Conservation (phyloP, 805 yeast genomes). For the Scheffersomyces amazonensis region DNA sequence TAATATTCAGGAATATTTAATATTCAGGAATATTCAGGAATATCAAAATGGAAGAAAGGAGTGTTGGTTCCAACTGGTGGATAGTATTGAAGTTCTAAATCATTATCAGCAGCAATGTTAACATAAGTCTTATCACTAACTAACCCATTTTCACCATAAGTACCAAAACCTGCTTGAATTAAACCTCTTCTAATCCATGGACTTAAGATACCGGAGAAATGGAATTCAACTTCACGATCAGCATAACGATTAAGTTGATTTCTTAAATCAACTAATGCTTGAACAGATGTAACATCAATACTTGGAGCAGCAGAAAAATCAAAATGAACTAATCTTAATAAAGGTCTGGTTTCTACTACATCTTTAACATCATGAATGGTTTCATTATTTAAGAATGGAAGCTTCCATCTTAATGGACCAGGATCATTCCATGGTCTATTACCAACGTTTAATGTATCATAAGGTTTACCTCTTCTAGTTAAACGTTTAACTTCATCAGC, state of each 20-base stretch:
- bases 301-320: slow-evolving; percentile 79
- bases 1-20: too few species aligned
- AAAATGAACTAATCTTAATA: slow-evolving; percentile 67
- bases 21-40: slow-evolving; percentile 64
- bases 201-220: slow-evolving; percentile 78
- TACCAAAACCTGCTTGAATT: slow-evolving; percentile 75
- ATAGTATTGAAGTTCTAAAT: slow-evolving; percentile 38
- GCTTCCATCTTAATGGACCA: slow-evolving; percentile 50
- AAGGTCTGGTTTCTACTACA: slow-evolving; percentile 53
- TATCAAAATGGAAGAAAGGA: slow-evolving; percentile 76
- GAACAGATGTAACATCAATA: slow-evolving; percentile 77
- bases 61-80: slow-evolving; percentile 64
- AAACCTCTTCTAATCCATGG: slow-evolving; percentile 86
- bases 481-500: slow-evolving; percentile 60
- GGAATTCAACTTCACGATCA: slow-evolving; percentile 83
- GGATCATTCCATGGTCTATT: slow-evolving; percentile 92
- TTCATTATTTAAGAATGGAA: slow-evolving; percentile 22
- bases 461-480: slow-evolving; percentile 61
- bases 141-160: slow-evolving; percentile 40
- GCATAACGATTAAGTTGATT: slow-evolving; percentile 71
- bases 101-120: slow-evolving; percentile 32
- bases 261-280: slow-evolving; percentile 71
- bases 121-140: slow-evolving; percentile 39
- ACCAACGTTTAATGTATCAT: slow-evolving; percentile 34
- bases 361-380: slow-evolving; percentile 6